Evolutionary conservation across 495 filamentous ascomycete genomes (phyloP).

Genomic region (Podospora pseudocomata): DNA sequence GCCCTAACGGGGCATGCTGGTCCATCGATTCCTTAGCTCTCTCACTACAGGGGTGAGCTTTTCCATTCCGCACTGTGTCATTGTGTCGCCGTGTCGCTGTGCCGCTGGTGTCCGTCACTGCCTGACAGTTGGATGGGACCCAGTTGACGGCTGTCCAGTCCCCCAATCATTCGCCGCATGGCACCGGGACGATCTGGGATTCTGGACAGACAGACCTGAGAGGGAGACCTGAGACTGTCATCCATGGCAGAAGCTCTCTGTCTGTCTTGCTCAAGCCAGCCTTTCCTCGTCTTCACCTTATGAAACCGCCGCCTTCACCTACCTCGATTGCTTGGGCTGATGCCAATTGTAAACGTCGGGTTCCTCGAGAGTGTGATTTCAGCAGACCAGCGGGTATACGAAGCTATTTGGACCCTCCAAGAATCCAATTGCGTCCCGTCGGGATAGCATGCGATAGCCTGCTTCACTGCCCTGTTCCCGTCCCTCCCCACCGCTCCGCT

Average conservation of each 20-base stretch:
- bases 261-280: background rate
- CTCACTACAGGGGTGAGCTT: background rate
- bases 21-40: background rate
- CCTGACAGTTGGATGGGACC: background rate
- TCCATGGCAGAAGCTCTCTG: slow-evolving; percentile 6
- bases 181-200: background rate
- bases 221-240: background rate
- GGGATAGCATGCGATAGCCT: slow-evolving; percentile 29
- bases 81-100: background rate
- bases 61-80: slow-evolving; percentile 17
- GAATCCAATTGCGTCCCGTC: slow-evolving; percentile 19
- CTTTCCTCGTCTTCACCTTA: slow-evolving; percentile 2
- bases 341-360: slow-evolving; percentile 1
- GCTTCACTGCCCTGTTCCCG: slow-evolving; percentile 5
- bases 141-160: background rate
- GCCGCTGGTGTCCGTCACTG: background rate
- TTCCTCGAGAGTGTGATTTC: background rate
- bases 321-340: background rate
- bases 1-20: slow-evolving; percentile 9
- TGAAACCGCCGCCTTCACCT: background rate
- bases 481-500: slow-evolving; percentile 18
- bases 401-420: slow-evolving; percentile 7
- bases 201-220: background rate
- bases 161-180: slow-evolving; percentile 1
- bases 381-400: background rate